Evolutionary conservation across 179 eudicot species (phyloP).

Genomic region (Corrigiola litoralis): DNA sequence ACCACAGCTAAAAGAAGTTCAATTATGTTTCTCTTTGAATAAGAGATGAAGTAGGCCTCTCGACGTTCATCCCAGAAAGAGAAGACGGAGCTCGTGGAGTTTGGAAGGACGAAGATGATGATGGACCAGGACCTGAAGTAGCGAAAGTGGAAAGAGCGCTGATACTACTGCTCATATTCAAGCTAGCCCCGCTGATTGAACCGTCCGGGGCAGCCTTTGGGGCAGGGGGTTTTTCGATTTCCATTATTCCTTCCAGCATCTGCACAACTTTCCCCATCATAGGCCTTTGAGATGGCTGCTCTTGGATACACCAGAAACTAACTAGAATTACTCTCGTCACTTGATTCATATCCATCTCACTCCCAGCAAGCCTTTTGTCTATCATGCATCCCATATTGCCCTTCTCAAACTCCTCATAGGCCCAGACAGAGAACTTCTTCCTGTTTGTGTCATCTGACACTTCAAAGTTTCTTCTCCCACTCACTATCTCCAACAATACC

Average conservation of each 20-base stretch:
- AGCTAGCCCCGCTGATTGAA: constrained; percentile 36
- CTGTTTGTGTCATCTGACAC: constrained; percentile 49
- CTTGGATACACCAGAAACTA: constrained; percentile 94
- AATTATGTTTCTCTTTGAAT: neutral
- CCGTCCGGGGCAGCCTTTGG: constrained; percentile 45
- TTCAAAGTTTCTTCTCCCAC: constrained; percentile 80
- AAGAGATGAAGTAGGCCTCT: constrained; percentile 35
- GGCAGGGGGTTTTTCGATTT: constrained; percentile 61
- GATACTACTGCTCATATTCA: constrained; percentile 28
- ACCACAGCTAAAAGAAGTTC: neutral
- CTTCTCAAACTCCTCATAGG: constrained; percentile 73
- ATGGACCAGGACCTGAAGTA: constrained; percentile 40
- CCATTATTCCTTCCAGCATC: constrained; percentile 79
- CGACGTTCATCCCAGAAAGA: constrained; percentile 30
- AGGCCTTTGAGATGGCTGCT: constrained; percentile 88
- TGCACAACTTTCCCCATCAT: constrained; percentile 91
- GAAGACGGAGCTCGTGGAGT: constrained; percentile 28
- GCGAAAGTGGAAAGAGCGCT: constrained; percentile 36
- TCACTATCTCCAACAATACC: constrained; percentile 76
- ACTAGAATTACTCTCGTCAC: constrained; percentile 55
- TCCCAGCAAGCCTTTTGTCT: constrained; percentile 44
- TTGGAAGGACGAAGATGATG: constrained; percentile 48
- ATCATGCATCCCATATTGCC: constrained; percentile 51
- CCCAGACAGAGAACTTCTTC: constrained; percentile 73
- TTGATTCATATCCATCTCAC: constrained; percentile 55